Evolutionary conservation across 129 eudicot species (phyloP), one percentile per base, ranked within the genome.

Genomic region (Lactuca saligna): DNA sequence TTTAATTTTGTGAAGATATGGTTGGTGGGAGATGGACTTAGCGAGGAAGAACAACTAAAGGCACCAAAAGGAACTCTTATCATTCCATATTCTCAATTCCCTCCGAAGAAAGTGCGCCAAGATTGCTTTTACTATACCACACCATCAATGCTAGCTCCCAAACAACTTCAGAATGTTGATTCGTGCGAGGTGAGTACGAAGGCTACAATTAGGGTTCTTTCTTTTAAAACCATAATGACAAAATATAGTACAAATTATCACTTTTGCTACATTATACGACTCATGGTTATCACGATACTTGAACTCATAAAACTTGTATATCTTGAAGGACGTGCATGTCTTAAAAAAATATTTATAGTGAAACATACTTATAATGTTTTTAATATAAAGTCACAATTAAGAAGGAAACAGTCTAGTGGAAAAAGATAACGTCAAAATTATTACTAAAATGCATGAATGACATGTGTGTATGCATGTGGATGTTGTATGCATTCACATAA

Each of bases 121-220:
- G 95, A 89, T 50, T 93, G 98, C 79, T 55, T 69, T 8, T 93
- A 93, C 86, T 67, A 77, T 80, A 75, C 80, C 73, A 86, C 96
- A 35, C 98, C 98, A 20, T 78, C 98, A 69, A 84, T 93, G 90
- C 44, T 84, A 54, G 66, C 86, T 69, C 96, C 96, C 12, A 82
- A 80, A 32, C 68, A 82, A 71, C 82, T 89, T 14, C 85, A 78
- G 64, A 93, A 93, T 42, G 71, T 93, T 4, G 95, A 89, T 62
- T 86, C 95, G 70, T 93, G 98, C 58, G 98, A 92, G 95, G 98
- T 91, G 58, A 68, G 83, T 72, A 70, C 42, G 35, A 37, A 49
- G 56, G 31, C 58, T 39, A 38, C 50, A 2, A 38, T n/a, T 37
- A 37, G 29, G 29, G 29, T 25, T 25, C 34, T 14, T 15, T 13